phyloP scores from a whole-genome alignment of 257 asterid genomes.

The Plantago elongata region DNA sequence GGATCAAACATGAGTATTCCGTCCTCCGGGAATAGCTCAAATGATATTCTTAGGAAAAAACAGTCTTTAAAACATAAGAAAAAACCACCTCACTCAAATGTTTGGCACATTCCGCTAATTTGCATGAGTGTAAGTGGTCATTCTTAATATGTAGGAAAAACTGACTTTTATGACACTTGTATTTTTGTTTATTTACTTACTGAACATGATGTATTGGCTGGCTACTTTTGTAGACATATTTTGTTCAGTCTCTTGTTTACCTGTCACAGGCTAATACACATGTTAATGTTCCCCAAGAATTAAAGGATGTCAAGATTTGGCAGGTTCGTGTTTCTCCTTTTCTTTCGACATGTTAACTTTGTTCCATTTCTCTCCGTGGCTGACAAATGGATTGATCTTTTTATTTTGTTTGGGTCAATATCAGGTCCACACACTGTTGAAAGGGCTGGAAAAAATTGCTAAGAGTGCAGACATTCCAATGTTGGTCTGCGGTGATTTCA shows the following conservation, averaged over 20 bases:
- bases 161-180: background rate
- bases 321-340: slow-evolving; percentile 50
- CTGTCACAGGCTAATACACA: slow-evolving; percentile 87
- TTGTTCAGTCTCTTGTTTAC: too few relatives aligned
- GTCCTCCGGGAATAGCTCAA: too few relatives aligned
- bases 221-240: background rate
- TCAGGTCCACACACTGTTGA: slow-evolving; percentile 87
- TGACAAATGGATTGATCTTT: slow-evolving; percentile 19
- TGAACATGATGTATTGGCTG: background rate
- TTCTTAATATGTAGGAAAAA: background rate
- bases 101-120: too few relatives aligned
- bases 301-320: slow-evolving; percentile 98
- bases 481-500: slow-evolving; percentile 97
- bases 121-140: too few relatives aligned
- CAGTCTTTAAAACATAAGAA: too few relatives aligned
- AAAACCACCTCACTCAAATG: too few relatives aligned
- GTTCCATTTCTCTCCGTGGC: slow-evolving; percentile 8
- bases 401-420: slow-evolving; percentile 9
- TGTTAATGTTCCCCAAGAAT: slow-evolving; percentile 74
- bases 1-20: too few relatives aligned
- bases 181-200: background rate
- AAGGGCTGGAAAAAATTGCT: slow-evolving; percentile 96
- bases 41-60: too few relatives aligned
- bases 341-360: slow-evolving; percentile 13
- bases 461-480: slow-evolving; percentile 91